phyloP scores from a whole-genome alignment of 495 filamentous ascomycete genomes.

The Talaromyces adpressus region DNA sequence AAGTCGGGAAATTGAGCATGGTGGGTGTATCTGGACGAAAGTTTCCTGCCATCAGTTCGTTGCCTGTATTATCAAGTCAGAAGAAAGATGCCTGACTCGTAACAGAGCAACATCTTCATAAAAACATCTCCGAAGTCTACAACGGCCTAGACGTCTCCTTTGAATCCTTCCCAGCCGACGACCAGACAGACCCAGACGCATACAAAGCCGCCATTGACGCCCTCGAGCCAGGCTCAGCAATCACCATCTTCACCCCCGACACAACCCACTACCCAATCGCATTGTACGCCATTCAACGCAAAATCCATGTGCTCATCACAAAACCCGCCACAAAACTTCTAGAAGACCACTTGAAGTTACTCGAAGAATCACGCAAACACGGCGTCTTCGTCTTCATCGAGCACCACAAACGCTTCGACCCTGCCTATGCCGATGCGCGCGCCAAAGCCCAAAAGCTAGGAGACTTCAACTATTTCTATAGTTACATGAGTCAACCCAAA shows the following conservation, averaged over 20 bases:
- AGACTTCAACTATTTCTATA: slow-evolving; percentile 97
- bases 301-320: slow-evolving; percentile 86
- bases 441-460: slow-evolving; percentile 67
- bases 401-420: slow-evolving; percentile 94
- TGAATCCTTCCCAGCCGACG: slow-evolving; percentile 69
- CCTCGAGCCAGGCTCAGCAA: slow-evolving; percentile 73
- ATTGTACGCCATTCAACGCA: slow-evolving; percentile 80
- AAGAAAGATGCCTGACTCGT: not conserved
- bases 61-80: not conserved
- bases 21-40: slow-evolving; percentile 82
- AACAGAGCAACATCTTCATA: slow-evolving; percentile 74
- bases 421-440: slow-evolving; percentile 78
- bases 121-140: slow-evolving; percentile 83
- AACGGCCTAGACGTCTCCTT: slow-evolving; percentile 82
- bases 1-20: slow-evolving; percentile 82
- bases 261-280: slow-evolving; percentile 94
- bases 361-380: slow-evolving; percentile 63
- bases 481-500: slow-evolving; percentile 95
- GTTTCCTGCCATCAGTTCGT: slow-evolving; percentile 81
- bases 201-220: slow-evolving; percentile 90
- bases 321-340: slow-evolving; percentile 90
- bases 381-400: slow-evolving; percentile 90
- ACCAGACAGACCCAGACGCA: slow-evolving; percentile 63
- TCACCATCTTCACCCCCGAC: slow-evolving; percentile 96
- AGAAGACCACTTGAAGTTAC: slow-evolving; percentile 65